phyloP scores from a whole-genome alignment of 257 asterid genomes.

The Handroanthus guayacan region DNA sequence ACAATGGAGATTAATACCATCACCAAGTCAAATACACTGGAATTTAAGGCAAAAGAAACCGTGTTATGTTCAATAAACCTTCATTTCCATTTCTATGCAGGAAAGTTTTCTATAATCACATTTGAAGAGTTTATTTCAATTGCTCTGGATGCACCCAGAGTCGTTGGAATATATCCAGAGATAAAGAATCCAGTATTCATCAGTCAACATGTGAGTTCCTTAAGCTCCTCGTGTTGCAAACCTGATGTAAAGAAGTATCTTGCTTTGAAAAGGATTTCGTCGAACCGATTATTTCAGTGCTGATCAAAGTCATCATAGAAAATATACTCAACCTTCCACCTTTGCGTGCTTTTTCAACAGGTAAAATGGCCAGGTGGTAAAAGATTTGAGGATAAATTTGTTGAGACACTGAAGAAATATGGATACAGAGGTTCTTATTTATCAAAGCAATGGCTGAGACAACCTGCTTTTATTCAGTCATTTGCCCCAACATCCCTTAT shows the following conservation, averaged over 20 bases:
- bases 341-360: constrained; percentile 47
- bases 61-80: not conserved
- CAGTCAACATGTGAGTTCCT: constrained; percentile 76
- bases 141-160: constrained; percentile 86
- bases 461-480: constrained; percentile 89
- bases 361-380: constrained; percentile 89
- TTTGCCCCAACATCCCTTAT: constrained; percentile 92
- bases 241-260: constrained; percentile 16
- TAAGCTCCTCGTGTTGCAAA: constrained; percentile 30
- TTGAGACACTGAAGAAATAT: constrained; percentile 72
- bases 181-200: constrained; percentile 88
- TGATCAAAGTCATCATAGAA: not conserved
- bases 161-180: constrained; percentile 98
- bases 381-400: constrained; percentile 88
- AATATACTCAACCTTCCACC: not conserved
- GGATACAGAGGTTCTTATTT: constrained; percentile 87
- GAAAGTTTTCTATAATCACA: constrained; percentile 79
- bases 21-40: not conserved
- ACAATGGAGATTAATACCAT: not conserved
- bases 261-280: not conserved
- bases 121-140: constrained; percentile 86
- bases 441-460: constrained; percentile 87
- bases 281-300: not conserved
- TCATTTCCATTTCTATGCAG: constrained; percentile 51
- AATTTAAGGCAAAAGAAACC: constrained; percentile 12